phyloP scores from a whole-genome alignment of 2,329 filamentous ascomycete genomes.

The Claviceps pazoutovae region DNA sequence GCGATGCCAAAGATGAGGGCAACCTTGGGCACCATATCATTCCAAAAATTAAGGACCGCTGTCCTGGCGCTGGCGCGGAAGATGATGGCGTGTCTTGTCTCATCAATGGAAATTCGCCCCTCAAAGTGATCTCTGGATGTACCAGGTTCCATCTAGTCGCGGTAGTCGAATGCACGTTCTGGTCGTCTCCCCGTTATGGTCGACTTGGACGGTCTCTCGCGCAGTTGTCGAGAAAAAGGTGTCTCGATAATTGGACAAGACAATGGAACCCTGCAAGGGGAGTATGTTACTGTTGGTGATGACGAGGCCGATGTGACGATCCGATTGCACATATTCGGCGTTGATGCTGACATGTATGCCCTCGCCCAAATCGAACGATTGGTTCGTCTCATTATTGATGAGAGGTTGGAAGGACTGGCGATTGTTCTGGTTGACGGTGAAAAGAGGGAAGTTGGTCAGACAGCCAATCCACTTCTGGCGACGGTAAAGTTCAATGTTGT shows the following conservation, averaged over 20 bases:
- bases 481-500: neutral
- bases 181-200: neutral
- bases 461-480: neutral
- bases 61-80: too few relatives aligned
- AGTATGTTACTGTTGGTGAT: neutral
- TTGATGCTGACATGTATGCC: neutral
- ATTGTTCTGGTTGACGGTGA: neutral
- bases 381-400: fast-evolving
- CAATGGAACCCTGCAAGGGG: neutral
- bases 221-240: neutral
- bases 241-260: neutral
- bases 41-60: too few relatives aligned
- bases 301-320: neutral
- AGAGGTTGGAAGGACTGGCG: neutral
- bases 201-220: neutral
- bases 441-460: neutral
- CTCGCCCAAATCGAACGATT: neutral
- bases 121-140: neutral
- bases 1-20: too few relatives aligned
- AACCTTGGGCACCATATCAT: too few relatives aligned
- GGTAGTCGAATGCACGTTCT: neutral
- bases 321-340: neutral
- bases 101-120: neutral
- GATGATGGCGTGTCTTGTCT: neutral
- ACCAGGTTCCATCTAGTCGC: neutral